Base-by-base conservation (phyloP, 2,329 filamentous ascomycete genomes). In the Sclerotinia minor region DNA sequence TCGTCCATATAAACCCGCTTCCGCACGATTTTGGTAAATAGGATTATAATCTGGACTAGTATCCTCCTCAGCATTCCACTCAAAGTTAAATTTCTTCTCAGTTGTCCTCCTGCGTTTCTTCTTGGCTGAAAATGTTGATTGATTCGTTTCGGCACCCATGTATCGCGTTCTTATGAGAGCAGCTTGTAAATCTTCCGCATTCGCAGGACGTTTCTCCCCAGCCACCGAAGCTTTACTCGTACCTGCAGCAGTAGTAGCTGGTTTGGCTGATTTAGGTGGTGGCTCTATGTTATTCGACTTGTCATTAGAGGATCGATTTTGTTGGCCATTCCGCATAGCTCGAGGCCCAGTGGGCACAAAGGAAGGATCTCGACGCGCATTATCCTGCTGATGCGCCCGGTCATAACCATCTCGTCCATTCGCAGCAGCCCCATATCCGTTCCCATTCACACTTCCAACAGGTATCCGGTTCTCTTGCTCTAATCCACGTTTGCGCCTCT, bases 71-170 rank as follows among this genome's bases (percentile, higher is more conserved):
- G 88, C 86, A 73, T 97, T 96, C 95, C 95, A 99, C 75, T 96
- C 95, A 75, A 99, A 99, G 75, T 97, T 99, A 82, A 99, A 99
- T 78, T 99, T 98, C 80, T 94, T 92, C 76, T 97, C 94, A 1
- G 92, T 95, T 1, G 93, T 96, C 70, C 94, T 86, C 81, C 92
- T 91, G 67, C 94, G 87, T 83, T 98, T 98, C 85, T 98, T 99
- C 81, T 95, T 92, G 1, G 94, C 94, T 0, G 93, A 96, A 76
- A 98, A 97, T 49, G 86, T 96, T 5, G 91, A 94, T 71, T 89
- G 87, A 72, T 95, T 96, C 64, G 91, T 87, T 71, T 97, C 92
- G 0, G 92, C 90, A 3, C 95, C 95, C 85, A 98, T 94, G 76
- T 99, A 99, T 70, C 92, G 85, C 73, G 92, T 88, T 69, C 91